Evolutionary conservation across 495 filamentous ascomycete genomes (phyloP).

Genomic region (Lentithecium fluviatile): DNA sequence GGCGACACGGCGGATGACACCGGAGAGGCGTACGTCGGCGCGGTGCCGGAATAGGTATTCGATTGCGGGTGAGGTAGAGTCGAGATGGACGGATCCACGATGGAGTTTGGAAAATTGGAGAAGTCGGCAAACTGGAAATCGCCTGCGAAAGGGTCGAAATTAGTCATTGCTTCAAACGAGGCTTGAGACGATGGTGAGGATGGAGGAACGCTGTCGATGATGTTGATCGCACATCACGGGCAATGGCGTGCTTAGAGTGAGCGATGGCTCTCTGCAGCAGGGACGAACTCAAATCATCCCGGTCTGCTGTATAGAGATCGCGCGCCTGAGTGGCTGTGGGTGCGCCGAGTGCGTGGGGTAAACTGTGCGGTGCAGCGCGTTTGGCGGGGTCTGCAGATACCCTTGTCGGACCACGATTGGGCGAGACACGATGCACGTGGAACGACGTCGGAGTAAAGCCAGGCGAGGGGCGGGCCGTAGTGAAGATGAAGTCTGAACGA

Average conservation of each 20-base stretch:
- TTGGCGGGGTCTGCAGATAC: conserved; percentile 29
- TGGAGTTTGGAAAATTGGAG: conserved; percentile 22
- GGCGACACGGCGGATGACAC: conserved; percentile 47
- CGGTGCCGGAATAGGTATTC: conserved; percentile 39
- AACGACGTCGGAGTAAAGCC: conserved; percentile 8
- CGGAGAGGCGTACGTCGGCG: conserved; percentile 43
- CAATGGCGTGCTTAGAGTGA: conserved; percentile 38
- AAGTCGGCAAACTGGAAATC: conserved; percentile 41
- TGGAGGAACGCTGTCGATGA: neutral
- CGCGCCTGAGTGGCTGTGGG: conserved; percentile 8
- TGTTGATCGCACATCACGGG: conserved; percentile 28
- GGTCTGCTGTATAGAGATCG: neutral
- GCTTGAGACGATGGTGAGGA: conserved; percentile 5
- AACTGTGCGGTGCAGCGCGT: conserved; percentile 22
- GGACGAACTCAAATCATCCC: neutral
- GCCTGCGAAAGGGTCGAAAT: conserved; percentile 35
- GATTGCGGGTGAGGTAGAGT: conserved; percentile 50
- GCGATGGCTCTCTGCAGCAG: conserved; percentile 9
- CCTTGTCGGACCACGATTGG: conserved; percentile 12
- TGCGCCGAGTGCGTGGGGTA: conserved; percentile 17
- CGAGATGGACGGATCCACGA: conserved; percentile 39
- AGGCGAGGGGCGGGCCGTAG: neutral
- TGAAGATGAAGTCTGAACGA: conserved; percentile 2
- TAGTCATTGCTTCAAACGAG: conserved; percentile 28
- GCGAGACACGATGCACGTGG: conserved; percentile 1